These are phyloP conservation scores for Dalbergia oliveri DNA, from an alignment of 306 rosid genomes.

Conservation along the genomic window DNA sequence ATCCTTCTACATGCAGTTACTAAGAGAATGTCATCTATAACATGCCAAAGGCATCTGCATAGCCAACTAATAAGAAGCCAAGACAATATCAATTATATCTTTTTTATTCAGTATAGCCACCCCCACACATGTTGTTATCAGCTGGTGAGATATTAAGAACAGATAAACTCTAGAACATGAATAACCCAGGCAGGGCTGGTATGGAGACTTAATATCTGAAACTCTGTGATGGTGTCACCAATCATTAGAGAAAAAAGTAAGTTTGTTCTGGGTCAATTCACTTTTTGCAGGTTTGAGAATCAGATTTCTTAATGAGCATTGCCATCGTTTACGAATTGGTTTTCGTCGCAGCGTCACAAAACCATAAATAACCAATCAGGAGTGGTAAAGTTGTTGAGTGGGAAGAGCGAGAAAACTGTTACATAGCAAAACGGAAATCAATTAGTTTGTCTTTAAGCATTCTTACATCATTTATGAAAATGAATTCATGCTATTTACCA, in stretches of 20 bases:
- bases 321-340: too few relatives aligned
- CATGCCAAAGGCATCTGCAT: conserved; percentile 16
- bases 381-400: too few relatives aligned
- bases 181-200: not conserved
- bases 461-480: too few relatives aligned
- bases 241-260: not conserved
- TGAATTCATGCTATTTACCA: too few relatives aligned
- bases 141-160: conserved; percentile 1
- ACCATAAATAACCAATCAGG: too few relatives aligned
- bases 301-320: conserved; percentile 6
- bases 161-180: not conserved
- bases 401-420: too few relatives aligned
- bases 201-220: not conserved
- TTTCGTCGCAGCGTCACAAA: too few relatives aligned
- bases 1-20: conserved; percentile 32
- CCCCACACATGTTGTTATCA: conserved; percentile 8
- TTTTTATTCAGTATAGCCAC: conserved; percentile 33
- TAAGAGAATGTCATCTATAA: conserved; percentile 26
- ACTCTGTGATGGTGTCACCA: not conserved
- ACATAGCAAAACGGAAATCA: too few relatives aligned
- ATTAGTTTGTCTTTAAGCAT: too few relatives aligned
- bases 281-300: conserved; percentile 17
- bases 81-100: not conserved
- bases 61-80: conserved; percentile 17
- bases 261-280: not conserved